Evolutionary conservation across 1,284 basidiomycete species (phyloP), one percentile per base, ranked within the genome.

Genomic region (Malassezia japonica): DNA sequence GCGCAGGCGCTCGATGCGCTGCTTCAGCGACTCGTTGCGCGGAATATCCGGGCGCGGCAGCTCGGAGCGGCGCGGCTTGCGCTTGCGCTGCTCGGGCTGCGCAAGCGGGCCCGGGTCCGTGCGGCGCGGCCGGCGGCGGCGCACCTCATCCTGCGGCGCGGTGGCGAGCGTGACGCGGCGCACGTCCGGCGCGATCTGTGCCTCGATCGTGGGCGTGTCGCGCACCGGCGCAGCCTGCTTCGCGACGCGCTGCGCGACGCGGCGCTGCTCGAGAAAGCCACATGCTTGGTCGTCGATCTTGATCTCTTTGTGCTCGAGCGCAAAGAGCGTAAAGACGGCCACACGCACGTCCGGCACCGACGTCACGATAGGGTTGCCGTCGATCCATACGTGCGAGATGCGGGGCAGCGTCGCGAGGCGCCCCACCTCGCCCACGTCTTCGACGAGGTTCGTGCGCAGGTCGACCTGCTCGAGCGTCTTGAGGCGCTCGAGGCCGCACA

Each of bases 401-500:
- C 60, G 84, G 80, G 7, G 87, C 31, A 95, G 76, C 5, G 81
- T 78, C 0, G 87, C 83, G 16, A 98, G 77, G 21, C 92, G 78
- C 1, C 88, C 86, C 1, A 96, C 78, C 73, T 98, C 92, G 12
- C 82, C 82, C 31, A 81, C 81, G 60, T 96, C 92, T 39, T 83
- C 80, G 34, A 98, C 77, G 37, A 80, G 74, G 62, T 96, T 98
- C 41, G 78, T 72, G 4, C 90, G 81, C n/a, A 96, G 76, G 72
- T 98, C 91, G 23, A 95, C 79, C 15, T 86, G 81, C 65, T 87
- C 82, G 7, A 96, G 79, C 0, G 83, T 84, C 46, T 79, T 77
- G 1, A 96, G 79, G 6, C 90, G 81, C 74, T 98, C 92, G 5
- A 96, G 78, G 3, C 92, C 92, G 59, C 88, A 90, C 45, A 98